Conservation (phyloP, 2,329 filamentous ascomycete genomes). For the Elsinoe perseae region DNA sequence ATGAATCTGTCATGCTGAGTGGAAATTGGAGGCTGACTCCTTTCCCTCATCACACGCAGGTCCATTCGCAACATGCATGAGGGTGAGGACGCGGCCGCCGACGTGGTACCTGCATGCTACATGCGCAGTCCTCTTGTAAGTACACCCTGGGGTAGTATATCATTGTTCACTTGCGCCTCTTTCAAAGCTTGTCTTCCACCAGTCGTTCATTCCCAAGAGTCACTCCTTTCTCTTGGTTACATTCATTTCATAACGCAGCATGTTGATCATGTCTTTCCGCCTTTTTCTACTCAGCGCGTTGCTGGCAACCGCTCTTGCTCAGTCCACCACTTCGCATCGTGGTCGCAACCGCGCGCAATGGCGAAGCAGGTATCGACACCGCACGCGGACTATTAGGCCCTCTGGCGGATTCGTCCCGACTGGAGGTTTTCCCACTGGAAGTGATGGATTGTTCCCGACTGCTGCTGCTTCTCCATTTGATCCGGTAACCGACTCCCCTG, state of each 20-base stretch:
- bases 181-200: not conserved
- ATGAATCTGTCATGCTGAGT: not conserved
- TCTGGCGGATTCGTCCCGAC: conserved; percentile 1
- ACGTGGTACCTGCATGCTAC: not conserved
- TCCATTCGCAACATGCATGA: conserved; percentile 3
- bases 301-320: conserved; percentile 13
- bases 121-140: conserved; percentile 1
- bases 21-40: conserved; percentile 9
- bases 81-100: not conserved
- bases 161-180: conserved; percentile 9
- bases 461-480: conserved; percentile 24
- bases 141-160: conserved; percentile 1
- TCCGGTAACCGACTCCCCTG: conserved; percentile 4
- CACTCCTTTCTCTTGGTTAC: conserved; percentile 13
- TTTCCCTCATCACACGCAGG: not conserved
- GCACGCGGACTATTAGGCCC: not conserved
- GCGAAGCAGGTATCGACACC: not conserved
- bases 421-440: not conserved
- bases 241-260: conserved; percentile 6
- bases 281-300: conserved; percentile 12
- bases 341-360: not conserved
- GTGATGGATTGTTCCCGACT: conserved; percentile 14
- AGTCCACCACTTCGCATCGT: not conserved
- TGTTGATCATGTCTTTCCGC: conserved; percentile 14
- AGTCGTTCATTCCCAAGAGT: conserved; percentile 10